Evolutionary conservation across 495 filamentous ascomycete genomes (phyloP), one percentile per base, ranked within the genome.

Genomic region (Daldinia vernicosa): DNA sequence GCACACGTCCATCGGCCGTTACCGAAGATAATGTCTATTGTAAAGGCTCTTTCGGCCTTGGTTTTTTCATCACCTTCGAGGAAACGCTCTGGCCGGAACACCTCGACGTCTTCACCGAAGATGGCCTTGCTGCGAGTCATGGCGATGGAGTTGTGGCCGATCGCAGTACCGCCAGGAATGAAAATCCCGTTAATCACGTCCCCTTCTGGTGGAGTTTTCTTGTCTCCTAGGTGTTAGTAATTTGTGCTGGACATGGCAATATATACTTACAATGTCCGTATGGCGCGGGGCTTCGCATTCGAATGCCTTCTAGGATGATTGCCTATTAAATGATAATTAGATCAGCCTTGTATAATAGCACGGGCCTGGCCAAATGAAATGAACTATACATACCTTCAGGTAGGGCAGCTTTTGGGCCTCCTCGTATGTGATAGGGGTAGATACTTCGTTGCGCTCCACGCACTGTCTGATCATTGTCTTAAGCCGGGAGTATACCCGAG

Each of bases 61-160:
- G 19, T 55, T n/a, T 55, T 30, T 6, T 55, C 52, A 6, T 55
- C 52, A 11, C 52, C 22, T 2, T 55, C 52, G 15, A 55, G 27
- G 6, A 55, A 55, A 27, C 52, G 52, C 30, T 55, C 52, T 19
- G 52, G 52, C 3, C 52, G 52, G 52, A 55, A 55, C 3, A 55
- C 28, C 7, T 55, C 52, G 30, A 55, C 52, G 52, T 55, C 52
- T 33, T 55, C 52, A n/a, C 52, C 52, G 7, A 55, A 55, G 15
- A 55, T 60, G 24, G 57, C 43, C 2, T 22, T 3, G 19, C 19
- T 47, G 9, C 43, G 43, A 4, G 43, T 24, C 8, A 47, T 24
- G 8, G 43, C 43, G 1, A 22, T 19, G 17, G 43, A 22, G 19
- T 47, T 47, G 8, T 22, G 17, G 7, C 43, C 43, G 9, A 47